Conservation (phyloP, 768 basidiomycete species). For the Neoboletus brunneissimus region DNA sequence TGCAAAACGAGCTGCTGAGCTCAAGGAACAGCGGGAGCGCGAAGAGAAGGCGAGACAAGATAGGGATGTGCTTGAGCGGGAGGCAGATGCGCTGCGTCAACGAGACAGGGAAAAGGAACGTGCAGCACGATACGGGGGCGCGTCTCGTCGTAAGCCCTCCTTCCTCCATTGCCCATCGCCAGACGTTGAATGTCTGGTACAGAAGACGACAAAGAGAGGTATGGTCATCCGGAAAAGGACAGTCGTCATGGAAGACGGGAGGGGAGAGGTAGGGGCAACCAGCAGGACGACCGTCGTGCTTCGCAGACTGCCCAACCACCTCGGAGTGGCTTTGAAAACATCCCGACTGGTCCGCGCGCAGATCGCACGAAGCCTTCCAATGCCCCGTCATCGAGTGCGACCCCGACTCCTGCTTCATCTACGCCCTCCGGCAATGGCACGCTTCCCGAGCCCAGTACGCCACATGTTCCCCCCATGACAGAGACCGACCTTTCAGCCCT, state of each 20-base stretch:
- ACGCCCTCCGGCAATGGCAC: constrained; percentile 22
- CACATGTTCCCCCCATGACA: constrained; percentile 65
- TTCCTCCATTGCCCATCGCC: neutral
- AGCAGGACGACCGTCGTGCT: constrained; percentile 37
- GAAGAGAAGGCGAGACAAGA: constrained; percentile 61
- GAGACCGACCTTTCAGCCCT: constrained; percentile 79
- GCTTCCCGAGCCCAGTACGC: constrained; percentile 38
- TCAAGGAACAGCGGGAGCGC: constrained; percentile 64
- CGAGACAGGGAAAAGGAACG: constrained; percentile 43
- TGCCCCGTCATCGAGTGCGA: constrained; percentile 33
- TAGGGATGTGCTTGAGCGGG: constrained; percentile 69
- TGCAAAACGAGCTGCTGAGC: constrained; percentile 80
- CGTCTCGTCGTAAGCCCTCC: constrained; percentile 28
- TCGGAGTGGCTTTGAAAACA: constrained; percentile 55
- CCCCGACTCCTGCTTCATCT: constrained; percentile 55
- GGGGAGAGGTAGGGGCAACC: constrained; percentile 34
- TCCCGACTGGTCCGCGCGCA: constrained; percentile 84
- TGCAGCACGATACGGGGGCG: constrained; percentile 39
- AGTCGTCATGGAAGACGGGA: constrained; percentile 43
- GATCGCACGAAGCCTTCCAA: constrained; percentile 50
- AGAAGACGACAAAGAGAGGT: constrained; percentile 51
- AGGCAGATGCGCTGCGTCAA: constrained; percentile 65
- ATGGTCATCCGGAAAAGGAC: constrained; percentile 51
- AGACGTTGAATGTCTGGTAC: constrained; percentile 12
- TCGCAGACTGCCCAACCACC: constrained; percentile 32